Base-by-base conservation (phyloP, 371 early-diverging fungal species). In the Apophysomyces trapeziformis region DNA sequence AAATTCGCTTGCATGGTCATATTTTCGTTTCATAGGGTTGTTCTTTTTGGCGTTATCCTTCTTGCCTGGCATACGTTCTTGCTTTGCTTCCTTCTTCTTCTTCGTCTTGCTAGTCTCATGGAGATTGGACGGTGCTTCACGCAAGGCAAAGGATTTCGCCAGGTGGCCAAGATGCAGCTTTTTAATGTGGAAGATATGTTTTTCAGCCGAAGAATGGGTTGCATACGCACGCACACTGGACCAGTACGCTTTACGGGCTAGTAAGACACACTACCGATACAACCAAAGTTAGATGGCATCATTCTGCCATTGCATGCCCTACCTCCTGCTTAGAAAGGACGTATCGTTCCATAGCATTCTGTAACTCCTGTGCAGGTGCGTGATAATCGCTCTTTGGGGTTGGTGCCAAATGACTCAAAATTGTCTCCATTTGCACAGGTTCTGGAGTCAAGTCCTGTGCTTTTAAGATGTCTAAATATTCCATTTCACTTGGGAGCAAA, bases 91-190 rank as follows among this genome's bases (percentile, higher is more conserved):
- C 70, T 80, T 81, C 54, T 76, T 85, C 70, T 78, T 80, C 43
- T 79, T 73, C 7, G 68, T 68, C 57, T 78, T 83, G 32, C 67
- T 79, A 0, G 78, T 72, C 56, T 78, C 75, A 26, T 82, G 71
- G 46, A 88, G 78, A 66, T 86, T 82, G 43, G 87, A 86, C 43
- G 97, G 97, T 9, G 93, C 89, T 68, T 95, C 96, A 50, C 94
- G 85, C 63, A 99, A 77, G 8, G 88, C 96, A 88, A 99, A 99
- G n/a, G 93, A 85, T 76, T 97, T 97, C 54, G 98, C 97, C 62
- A 94, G 77, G 70, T 99, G 99, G 14, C 99, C 99, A 46, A 97
- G 84, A 75, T 99, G 99, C 68, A 99, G 80, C 59, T 91, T 90
- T 66, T 91, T 90, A 66, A 97, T 83, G 72, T 97, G 96, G 87